A percentile compares a stretch with the other conserved stretches of the same genome.
Conservation (phyloP, 164 flowering plant genomes). For the Magnolia sinica region DNA sequence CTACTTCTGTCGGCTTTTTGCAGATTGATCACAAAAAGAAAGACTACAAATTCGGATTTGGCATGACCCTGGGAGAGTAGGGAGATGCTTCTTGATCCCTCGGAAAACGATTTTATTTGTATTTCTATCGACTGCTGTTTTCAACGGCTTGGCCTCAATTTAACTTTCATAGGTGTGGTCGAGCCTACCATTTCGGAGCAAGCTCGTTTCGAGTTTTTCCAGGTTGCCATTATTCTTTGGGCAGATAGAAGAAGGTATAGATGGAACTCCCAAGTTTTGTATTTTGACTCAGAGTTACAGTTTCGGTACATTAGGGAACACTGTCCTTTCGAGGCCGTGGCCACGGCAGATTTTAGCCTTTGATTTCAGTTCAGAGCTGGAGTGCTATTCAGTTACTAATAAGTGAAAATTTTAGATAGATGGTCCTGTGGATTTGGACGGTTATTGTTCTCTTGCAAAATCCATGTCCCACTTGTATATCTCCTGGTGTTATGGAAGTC, state of each 20-base stretch:
- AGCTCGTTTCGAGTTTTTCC: conserved; percentile 7
- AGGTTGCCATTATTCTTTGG: conserved; percentile 2
- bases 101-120: neutral
- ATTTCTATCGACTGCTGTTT: neutral
- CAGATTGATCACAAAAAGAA: conserved; percentile 91
- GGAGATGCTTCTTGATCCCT: neutral
- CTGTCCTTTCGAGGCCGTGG: neutral
- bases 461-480: too few relatives aligned
- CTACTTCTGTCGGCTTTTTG: conserved; percentile 14
- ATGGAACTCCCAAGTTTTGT: conserved; percentile 11
- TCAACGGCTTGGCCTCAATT: neutral
- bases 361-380: neutral
- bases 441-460: too few relatives aligned
- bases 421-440: too few relatives aligned
- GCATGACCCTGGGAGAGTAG: conserved; percentile 76
- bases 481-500: too few relatives aligned
- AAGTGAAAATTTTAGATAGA: too few relatives aligned
- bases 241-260: conserved; percentile 1
- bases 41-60: conserved; percentile 97
- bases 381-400: neutral
- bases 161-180: neutral
- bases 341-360: neutral
- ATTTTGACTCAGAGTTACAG: conserved; percentile 1
- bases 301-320: neutral
- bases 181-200: neutral